phyloP scores from a whole-genome alignment of 164 flowering plant genomes.

The Cinnamomum micranthum region DNA sequence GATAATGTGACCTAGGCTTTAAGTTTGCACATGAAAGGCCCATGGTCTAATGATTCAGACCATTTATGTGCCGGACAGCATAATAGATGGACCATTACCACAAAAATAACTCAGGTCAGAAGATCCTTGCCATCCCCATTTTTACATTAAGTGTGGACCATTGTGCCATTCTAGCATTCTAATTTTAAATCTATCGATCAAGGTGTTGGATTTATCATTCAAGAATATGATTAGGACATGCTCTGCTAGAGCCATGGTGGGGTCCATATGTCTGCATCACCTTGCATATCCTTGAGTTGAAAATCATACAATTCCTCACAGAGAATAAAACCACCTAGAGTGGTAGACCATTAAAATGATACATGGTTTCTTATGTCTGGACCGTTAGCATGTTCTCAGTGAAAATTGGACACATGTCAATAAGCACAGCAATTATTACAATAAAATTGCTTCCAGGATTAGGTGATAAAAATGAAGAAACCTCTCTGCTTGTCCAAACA shows the following conservation, averaged over 20 bases:
- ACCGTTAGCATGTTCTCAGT: neutral
- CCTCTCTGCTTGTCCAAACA: constrained; percentile 83
- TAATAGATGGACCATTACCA: too few relatives aligned
- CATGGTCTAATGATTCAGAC: too few relatives aligned
- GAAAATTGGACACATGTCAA: neutral
- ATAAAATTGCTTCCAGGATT: neutral
- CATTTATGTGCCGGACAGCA: too few relatives aligned
- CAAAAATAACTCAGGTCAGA: too few relatives aligned
- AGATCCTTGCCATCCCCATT: neutral
- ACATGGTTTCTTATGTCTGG: neutral
- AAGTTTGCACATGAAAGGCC: too few relatives aligned
- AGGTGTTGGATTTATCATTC: neutral
- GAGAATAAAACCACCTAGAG: neutral
- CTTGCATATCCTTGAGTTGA: too few relatives aligned
- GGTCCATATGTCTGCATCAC: neutral
- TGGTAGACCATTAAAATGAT: neutral
- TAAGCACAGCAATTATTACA: neutral
- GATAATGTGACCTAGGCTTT: too few relatives aligned
- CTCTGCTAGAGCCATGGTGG: neutral
- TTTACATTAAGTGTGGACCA: neutral
- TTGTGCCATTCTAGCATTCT: neutral
- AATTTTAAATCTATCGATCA: neutral
- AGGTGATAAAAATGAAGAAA: constrained; percentile 14
- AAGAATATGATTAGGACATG: neutral
- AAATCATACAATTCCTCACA: neutral